Conservation (phyloP, 2,329 filamentous ascomycete genomes). For the Penicillium italicum region DNA sequence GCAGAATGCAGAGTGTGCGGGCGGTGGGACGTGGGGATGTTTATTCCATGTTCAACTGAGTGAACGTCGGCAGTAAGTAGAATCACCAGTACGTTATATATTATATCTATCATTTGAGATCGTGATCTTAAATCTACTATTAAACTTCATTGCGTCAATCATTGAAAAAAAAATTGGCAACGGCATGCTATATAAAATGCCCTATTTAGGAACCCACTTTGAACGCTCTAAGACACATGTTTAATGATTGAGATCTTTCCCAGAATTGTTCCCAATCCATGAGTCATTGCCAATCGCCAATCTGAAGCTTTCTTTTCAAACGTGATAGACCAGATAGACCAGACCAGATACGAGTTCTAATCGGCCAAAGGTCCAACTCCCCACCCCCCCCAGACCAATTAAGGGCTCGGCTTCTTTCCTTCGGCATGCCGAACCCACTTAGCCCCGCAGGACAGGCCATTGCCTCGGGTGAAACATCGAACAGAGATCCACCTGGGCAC, state of each 20-base stretch:
- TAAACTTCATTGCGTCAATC: not conserved
- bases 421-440: conserved; percentile 31
- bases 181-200: not conserved
- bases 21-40: conserved; percentile 8
- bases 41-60: not conserved
- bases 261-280: not conserved
- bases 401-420: conserved; percentile 24
- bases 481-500: not conserved
- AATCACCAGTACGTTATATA: no score
- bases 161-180: not conserved
- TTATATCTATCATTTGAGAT: not conserved
- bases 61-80: not conserved
- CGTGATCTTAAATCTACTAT: not conserved
- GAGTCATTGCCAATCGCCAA: not conserved
- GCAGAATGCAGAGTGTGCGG: conserved; percentile 16
- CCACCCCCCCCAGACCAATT: conserved; percentile 21
- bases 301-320: not conserved
- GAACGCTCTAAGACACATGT: no score
- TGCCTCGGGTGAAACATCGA: conserved; percentile 15
- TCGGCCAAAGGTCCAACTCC: not conserved
- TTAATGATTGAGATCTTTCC: not conserved
- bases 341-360: not conserved
- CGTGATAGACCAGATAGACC: not conserved
- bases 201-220: no score
- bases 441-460: conserved; percentile 16